Base-by-base conservation (phyloP, 2,329 filamentous ascomycete genomes). In the Akanthomyces dipterigenus region DNA sequence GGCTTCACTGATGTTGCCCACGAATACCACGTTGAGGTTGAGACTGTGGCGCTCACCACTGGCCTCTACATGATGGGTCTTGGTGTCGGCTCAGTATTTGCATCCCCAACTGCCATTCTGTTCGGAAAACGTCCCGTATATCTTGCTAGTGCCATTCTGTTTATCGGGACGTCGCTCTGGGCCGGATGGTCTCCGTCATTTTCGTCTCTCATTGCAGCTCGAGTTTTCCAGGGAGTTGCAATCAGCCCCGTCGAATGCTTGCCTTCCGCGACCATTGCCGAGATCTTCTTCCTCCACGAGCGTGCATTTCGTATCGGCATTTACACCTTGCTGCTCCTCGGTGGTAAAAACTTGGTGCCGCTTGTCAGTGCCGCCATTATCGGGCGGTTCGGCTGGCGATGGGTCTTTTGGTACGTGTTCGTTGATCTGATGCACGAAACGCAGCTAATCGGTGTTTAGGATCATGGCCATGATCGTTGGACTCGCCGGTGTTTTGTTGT, bases 251-350 rank as follows among this genome's bases (percentile, higher is more conserved):
- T 96, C 9, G 93, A 98, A 73, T 96, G 92, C 69, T 81, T 98
- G 34, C 93, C 93, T 0, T 96, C 91, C 5, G 93, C 93, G 18
- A 96, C 92, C 0, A 93, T 98, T 68, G 92, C 93, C 3, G 93
- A 98, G 73, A 97, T 98, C 63, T 98, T 93, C 78, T 97, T 96
- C 70, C 79, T 98, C 22, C 93, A 98, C 69, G 93, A 98, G 75
- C 83, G 93, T 63, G 93, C 93, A 0, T 98, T 93, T 71, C 88
- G 93, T 5, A 86, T 98, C 49, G 95, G 95, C 11, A 92, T 98
- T 26, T 98, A 98, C 71, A 97, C 93, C 0, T 76, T 98, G 22
- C 78, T 98, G 6, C 80, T 98, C 14, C 82, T 98, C 0, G 90
- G 93, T 16, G 92, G 93, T 55, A 97, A 97, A 79, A 98, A 97